phyloP scores from a whole-genome alignment of 2,329 filamentous ascomycete genomes.

The Monilinia fructigena region DNA sequence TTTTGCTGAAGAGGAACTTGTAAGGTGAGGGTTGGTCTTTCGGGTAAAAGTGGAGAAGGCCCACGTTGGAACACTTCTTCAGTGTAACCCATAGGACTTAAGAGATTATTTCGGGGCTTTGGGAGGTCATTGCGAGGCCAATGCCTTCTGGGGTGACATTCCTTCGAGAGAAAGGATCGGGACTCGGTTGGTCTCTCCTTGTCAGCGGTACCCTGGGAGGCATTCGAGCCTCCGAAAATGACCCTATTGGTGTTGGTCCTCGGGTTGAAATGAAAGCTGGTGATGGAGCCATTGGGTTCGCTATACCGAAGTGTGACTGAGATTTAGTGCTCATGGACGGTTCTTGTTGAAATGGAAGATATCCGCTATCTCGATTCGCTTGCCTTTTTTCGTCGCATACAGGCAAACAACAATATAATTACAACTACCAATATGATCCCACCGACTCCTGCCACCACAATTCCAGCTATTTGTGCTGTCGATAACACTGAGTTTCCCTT shows the following conservation, averaged over 20 bases:
- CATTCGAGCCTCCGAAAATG: constrained; percentile 28
- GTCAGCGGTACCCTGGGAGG: constrained; percentile 34
- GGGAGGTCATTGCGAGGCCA: constrained; percentile 36
- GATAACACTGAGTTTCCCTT: constrained; percentile 26
- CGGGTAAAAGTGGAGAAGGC: constrained; percentile 38
- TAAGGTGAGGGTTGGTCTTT: constrained; percentile 37
- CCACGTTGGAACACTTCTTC: constrained; percentile 30
- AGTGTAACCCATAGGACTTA: constrained; percentile 14
- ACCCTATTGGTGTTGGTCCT: constrained; percentile 32
- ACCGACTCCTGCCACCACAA: constrained; percentile 54
- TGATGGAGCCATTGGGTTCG: constrained; percentile 16
- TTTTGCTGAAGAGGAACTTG: constrained; percentile 29
- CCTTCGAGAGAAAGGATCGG: constrained; percentile 39
- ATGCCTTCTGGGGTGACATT: constrained; percentile 37
- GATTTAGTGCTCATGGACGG: constrained; percentile 31
- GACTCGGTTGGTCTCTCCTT: constrained; percentile 23
- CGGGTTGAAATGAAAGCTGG: constrained; percentile 24
- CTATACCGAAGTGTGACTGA: constrained; percentile 20
- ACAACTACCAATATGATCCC: constrained; percentile 50
- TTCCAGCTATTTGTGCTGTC: constrained; percentile 53
- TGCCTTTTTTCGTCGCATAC: constrained; percentile 39
- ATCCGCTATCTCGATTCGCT: constrained; percentile 38
- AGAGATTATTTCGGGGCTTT: constrained; percentile 12
- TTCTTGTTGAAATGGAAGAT: constrained; percentile 38
- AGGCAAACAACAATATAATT: constrained; percentile 44